Base-by-base conservation (phyloP, 2,329 filamentous ascomycete genomes). In the Cercospora zeae-maydis region DNA sequence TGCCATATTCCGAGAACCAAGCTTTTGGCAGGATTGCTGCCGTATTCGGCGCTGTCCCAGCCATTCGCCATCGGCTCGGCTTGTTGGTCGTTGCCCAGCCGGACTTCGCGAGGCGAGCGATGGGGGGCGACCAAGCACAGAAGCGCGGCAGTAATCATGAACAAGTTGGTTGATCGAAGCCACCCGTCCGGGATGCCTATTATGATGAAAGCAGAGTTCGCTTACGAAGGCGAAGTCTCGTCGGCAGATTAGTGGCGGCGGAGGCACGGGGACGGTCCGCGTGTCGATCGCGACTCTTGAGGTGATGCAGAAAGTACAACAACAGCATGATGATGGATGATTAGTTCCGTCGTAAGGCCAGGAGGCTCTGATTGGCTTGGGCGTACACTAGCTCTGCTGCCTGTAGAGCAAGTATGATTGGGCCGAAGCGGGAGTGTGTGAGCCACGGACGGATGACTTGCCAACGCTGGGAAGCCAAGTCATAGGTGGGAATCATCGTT, bases 21-120 rank as follows among this genome's bases (percentile, higher is more conserved):
- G 31, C 27, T 37, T 27, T 14, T 24, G n/a, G 47, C n/a, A 34
- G n/a, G 21, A 56, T 19, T 56, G 33, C 53, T 27, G 24, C 31
- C 21, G 36, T 59, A 19, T 16, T 33, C 31, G 19, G 37, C 19
- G 33, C 19, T 36, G 56, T 59, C 14, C 56, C 49, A 63, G 49
- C 27, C 36, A 30, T 59, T 63, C 36, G 9, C 39, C 39, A 31
- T 63, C 37, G 61, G 61, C 37, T 63, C 61, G 61, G 56, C 19
- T 49, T 21, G 37, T 31, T 45, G 47, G 55, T 63, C 47, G 56
- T 33, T 58, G 55, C 49, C 42, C 47, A 30, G 37, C 31, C 61
- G 61, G 54, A 33, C 33, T 55, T 53, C 16, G 55, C 42, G 58
- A 63, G 55, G 55, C 55, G 61, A 56, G 24, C 14, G 47, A 45